Conservation (phyloP, 169 alveolate genomes). For the Cryptosporidium sp. region DNA sequence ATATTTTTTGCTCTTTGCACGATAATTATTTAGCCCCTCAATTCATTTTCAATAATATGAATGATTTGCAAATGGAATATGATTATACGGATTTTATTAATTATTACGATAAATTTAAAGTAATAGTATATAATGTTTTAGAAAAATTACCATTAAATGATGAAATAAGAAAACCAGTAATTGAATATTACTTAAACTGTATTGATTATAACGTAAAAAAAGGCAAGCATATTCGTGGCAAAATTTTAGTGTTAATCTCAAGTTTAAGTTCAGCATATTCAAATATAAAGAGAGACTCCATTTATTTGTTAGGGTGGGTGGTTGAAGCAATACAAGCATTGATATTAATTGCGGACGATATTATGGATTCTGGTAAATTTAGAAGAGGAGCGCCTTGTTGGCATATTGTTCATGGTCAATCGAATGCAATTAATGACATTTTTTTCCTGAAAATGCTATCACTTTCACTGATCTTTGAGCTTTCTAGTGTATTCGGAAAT, state of each 20-base stretch:
- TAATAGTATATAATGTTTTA: neutral
- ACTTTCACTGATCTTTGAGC: neutral
- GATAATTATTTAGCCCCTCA: neutral
- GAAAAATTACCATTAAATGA: neutral
- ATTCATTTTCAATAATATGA: neutral
- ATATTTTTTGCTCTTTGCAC: too few species aligned
- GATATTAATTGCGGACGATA: conserved; percentile 1
- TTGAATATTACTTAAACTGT: conserved; percentile 1
- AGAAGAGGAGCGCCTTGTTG: conserved; percentile 13
- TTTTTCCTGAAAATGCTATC: conserved; percentile 6
- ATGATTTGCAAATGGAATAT: neutral
- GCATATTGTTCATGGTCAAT: neutral
- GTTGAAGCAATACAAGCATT: conserved; percentile 17
- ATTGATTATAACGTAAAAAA: neutral
- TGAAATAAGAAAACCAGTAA: neutral
- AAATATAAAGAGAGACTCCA: neutral
- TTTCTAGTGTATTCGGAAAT: neutral
- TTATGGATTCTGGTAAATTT: neutral
- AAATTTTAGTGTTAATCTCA: neutral
- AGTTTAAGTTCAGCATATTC: neutral
- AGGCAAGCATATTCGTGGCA: conserved; percentile 3
- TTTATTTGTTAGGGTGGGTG: neutral
- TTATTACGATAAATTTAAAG: conserved; percentile 2
- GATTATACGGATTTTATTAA: neutral
- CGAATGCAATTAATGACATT: conserved; percentile 1